Percentiles rank a stretch among this genome's conserved stretches.
Conservation (phyloP, 108 stramenopile species). For the Hondaea fermentalgiana region DNA sequence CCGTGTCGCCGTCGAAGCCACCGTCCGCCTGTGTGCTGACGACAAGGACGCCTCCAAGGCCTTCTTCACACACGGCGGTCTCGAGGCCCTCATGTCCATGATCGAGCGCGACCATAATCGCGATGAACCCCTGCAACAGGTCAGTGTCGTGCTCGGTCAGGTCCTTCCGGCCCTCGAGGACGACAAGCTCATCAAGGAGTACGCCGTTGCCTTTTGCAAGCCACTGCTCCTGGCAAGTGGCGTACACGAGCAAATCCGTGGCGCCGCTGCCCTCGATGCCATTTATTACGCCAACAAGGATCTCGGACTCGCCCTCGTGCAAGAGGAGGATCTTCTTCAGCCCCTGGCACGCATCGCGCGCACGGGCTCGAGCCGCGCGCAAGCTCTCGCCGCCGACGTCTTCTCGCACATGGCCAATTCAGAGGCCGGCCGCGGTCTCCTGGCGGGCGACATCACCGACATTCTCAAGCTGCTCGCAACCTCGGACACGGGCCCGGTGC, state of each 20-base stretch:
- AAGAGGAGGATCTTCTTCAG: neutral
- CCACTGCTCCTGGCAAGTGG: neutral
- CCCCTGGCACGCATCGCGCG: neutral
- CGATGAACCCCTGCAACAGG: neutral
- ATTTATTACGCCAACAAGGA: slow-evolving; percentile 1
- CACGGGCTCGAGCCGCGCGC: neutral
- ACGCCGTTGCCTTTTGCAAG: neutral
- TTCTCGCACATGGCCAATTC: slow-evolving; percentile 6
- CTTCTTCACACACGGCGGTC: neutral
- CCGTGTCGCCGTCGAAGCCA: neutral
- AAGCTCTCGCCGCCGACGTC: neutral
- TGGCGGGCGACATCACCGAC: neutral
- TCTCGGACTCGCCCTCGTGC: neutral
- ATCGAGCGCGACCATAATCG: slow-evolving; percentile 1
- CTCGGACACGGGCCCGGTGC: neutral
- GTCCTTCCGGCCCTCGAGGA: neutral
- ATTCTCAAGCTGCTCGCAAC: slow-evolving; percentile 7
- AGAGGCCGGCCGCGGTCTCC: neutral
- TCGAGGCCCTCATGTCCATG: neutral
- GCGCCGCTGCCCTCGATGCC: neutral
- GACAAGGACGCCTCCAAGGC: neutral
- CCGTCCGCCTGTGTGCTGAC: neutral
- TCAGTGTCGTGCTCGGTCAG: neutral
- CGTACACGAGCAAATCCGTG: neutral
- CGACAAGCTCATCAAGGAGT: neutral